These are phyloP conservation scores for Curvularia verruculosa DNA, from an alignment of 2,329 filamentous ascomycete species.

Conservation along the genomic window DNA sequence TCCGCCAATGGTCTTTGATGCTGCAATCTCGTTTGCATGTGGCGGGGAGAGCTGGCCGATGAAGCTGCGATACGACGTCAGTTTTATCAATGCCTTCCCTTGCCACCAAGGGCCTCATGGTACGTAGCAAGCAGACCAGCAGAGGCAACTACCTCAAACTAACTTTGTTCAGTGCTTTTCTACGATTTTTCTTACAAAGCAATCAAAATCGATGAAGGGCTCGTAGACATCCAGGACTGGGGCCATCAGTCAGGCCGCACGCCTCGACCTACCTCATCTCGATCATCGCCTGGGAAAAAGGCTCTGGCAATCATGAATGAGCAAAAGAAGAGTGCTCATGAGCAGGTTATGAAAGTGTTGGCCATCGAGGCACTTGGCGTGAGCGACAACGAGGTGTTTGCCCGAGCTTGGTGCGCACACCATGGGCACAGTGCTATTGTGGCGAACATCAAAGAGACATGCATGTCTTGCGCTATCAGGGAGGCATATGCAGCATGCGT, in stretches of 20 bases:
- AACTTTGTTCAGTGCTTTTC: slow-evolving; percentile 61
- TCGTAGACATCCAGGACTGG: slow-evolving; percentile 72
- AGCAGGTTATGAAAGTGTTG: slow-evolving; percentile 66
- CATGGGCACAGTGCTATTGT: slow-evolving; percentile 75
- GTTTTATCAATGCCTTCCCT: slow-evolving; percentile 51
- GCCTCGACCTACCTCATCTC: slow-evolving; percentile 38
- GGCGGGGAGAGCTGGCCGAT: slow-evolving; percentile 49
- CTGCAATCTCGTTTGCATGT: slow-evolving; percentile 50
- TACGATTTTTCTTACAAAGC: slow-evolving; percentile 70
- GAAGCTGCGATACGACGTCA: slow-evolving; percentile 49
- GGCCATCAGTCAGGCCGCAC: slow-evolving; percentile 49
- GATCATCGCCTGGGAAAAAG: slow-evolving; percentile 42
- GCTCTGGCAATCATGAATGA: slow-evolving; percentile 34
- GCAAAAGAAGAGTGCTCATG: slow-evolving; percentile 34
- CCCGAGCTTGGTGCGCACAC: slow-evolving; percentile 76
- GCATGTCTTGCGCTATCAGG: slow-evolving; percentile 74
- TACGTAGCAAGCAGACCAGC: slow-evolving; percentile 18
- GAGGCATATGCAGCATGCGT: slow-evolving; percentile 77
- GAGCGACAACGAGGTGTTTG: slow-evolving; percentile 76
- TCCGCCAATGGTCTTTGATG: slow-evolving; percentile 47
- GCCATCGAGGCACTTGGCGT: slow-evolving; percentile 76
- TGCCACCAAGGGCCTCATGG: slow-evolving; percentile 51
- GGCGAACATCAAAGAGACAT: slow-evolving; percentile 71
- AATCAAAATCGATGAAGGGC: slow-evolving; percentile 65
- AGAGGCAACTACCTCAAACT: slow-evolving; percentile 8